A percentile compares a stretch with the other conserved stretches of the same genome.
Evolutionary conservation across 805 yeast genomes (phyloP).

Genomic region (Kodamaea hsintzibuensis): DNA sequence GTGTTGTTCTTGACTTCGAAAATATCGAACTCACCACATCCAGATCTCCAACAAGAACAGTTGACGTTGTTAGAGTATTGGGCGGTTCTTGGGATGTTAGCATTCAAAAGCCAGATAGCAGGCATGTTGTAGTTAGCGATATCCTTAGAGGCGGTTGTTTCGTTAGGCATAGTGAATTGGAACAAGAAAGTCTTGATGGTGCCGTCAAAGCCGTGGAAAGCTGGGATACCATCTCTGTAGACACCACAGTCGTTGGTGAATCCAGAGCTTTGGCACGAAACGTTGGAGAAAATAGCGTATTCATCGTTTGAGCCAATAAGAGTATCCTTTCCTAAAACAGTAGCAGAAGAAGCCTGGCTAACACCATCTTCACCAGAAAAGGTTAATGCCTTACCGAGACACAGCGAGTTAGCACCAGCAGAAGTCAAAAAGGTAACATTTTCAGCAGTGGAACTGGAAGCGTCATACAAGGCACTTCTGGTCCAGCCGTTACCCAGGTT

Average conservation of each 20-base stretch:
- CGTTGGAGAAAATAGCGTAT: constrained; percentile 57
- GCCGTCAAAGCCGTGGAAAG: constrained; percentile 71
- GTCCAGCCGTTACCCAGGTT: constrained; percentile 50
- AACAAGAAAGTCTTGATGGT: constrained; percentile 69
- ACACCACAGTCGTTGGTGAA: constrained; percentile 66
- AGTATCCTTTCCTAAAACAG: constrained; percentile 50
- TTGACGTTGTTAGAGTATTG: constrained; percentile 62
- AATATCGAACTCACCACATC: constrained; percentile 79
- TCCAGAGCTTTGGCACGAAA: constrained; percentile 59
- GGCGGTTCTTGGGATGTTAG: constrained; percentile 72
- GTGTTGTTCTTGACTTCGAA: constrained; percentile 73
- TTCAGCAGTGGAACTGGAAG: constrained; percentile 46
- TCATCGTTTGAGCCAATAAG: constrained; percentile 59
- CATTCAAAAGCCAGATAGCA: constrained; percentile 75
- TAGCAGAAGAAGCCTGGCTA: constrained; percentile 44
- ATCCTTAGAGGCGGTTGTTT: constrained; percentile 33
- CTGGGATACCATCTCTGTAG: constrained; percentile 72
- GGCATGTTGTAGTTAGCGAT: constrained; percentile 58
- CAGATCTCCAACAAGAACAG: constrained; percentile 77
- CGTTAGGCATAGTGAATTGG: constrained; percentile 68
- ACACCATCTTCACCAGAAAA: constrained; percentile 62
- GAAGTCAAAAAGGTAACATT: constrained; percentile 69
- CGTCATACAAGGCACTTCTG: constrained; percentile 61
- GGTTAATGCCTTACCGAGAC: constrained; percentile 68
- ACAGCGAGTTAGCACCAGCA: constrained; percentile 59